Evolutionary conservation across 2,329 filamentous ascomycete genomes (phyloP), one percentile per base, ranked within the genome.

Genomic region (Talaromyces sp.): DNA sequence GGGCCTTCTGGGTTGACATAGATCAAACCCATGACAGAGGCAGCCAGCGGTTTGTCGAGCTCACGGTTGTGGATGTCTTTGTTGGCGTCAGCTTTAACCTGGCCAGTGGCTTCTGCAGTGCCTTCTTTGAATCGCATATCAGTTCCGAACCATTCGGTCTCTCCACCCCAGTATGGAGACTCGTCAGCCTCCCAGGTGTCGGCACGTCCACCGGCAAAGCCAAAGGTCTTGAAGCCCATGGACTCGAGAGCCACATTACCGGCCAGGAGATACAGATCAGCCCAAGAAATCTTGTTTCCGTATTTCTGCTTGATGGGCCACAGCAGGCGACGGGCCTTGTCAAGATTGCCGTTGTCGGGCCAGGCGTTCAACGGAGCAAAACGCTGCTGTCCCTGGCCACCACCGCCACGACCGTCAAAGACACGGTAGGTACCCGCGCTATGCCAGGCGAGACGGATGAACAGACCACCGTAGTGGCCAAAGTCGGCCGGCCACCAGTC

Each of bases 291-390:
- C 80, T 89, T 90, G 81, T 85, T 86, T 73, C 89, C 89, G 66
- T 92, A 92, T 82, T 92, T 92, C 68, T 90, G 88, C 84, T 92
- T 92, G 78, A 92, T 86, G 60, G 89, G 89, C 87, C 88, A 91
- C 49, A 92, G 79, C 59, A 92, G 84, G 64, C 89, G 88, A 60
- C 89, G 89, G 32, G 89, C 89, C 83, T 92, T 92, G 83, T 92
- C 89, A 58, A 92, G 83, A 68, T 81, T 86, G 70, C 86, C 87
- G 66, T 92, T 92, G 77, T 92, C 89, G 49, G 89, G 89, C 89
- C 89, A 92, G 80, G 86, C 86, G 83, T 91, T 91, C 71, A 92
- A 85, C 6, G 89, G 89, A 58, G 89, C 89, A 68, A 92, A 92
- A 46, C 89, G 86, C 77, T 92, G 89, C 77, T 91, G 89, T 60